Evolutionary conservation across 2,329 filamentous ascomycete species (phyloP).

Genomic region (Coccinonectria pachysandricola): DNA sequence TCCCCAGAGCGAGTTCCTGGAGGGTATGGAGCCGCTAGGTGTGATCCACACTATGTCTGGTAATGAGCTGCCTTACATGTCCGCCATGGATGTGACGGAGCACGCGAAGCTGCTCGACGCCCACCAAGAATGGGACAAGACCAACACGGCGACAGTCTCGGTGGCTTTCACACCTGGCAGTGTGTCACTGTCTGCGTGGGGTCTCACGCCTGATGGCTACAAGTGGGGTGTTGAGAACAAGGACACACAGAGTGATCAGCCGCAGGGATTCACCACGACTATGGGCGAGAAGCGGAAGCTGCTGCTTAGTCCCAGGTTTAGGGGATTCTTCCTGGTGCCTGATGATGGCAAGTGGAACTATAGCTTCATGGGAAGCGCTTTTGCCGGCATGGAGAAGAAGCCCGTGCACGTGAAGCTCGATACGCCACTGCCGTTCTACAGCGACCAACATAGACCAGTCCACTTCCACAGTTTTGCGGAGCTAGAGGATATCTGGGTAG

Average conservation of each 20-base stretch:
- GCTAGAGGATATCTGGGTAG: slow-evolving; percentile 93
- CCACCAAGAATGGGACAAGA: slow-evolving; percentile 56
- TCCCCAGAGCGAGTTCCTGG: slow-evolving; percentile 84
- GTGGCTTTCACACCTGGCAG: slow-evolving; percentile 95
- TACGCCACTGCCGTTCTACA: slow-evolving; percentile 83
- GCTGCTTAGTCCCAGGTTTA: slow-evolving; percentile 82
- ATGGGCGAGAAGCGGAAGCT: slow-evolving; percentile 97
- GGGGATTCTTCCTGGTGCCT: slow-evolving; percentile 92
- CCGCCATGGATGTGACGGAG: slow-evolving; percentile 84
- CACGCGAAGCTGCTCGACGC: slow-evolving; percentile 82
- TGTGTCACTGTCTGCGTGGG: slow-evolving; percentile 89
- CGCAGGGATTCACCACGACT: slow-evolving; percentile 79
- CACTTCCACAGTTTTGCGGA: slow-evolving; percentile 98
- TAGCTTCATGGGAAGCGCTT: slow-evolving; percentile 90
- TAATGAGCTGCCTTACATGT: slow-evolving; percentile 95
- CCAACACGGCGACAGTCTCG: slow-evolving; percentile 87
- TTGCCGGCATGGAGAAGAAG: slow-evolving; percentile 83
- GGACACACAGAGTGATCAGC: slow-evolving; percentile 84
- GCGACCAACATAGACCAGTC: slow-evolving; percentile 78
- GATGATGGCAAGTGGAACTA: slow-evolving; percentile 93
- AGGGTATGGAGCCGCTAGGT: slow-evolving; percentile 78
- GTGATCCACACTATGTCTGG: slow-evolving; percentile 93
- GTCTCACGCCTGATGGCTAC: slow-evolving; percentile 81
- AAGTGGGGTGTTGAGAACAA: slow-evolving; percentile 97
- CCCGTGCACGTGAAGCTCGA: slow-evolving; percentile 87